Evolutionary conservation across 2,329 filamentous ascomycete genomes (phyloP).

Genomic region (Fusarium liriodendri): DNA sequence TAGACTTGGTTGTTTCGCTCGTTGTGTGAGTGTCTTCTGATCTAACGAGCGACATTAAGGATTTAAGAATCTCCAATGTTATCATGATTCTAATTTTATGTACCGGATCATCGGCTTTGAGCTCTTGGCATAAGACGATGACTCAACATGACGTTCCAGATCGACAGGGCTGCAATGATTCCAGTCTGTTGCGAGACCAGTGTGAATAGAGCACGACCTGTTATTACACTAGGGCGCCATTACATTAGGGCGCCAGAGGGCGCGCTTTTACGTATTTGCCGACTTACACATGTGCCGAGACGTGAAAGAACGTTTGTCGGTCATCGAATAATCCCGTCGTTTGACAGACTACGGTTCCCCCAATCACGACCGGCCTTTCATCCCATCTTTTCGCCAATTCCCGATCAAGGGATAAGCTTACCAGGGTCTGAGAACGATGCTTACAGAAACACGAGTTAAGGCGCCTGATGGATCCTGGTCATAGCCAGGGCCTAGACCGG

Average conservation of each 20-base stretch:
- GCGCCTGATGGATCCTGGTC: background rate
- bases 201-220: background rate
- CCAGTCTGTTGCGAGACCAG: background rate
- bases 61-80: background rate
- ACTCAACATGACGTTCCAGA: background rate
- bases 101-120: background rate
- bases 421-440: background rate
- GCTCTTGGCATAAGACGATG: background rate
- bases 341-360: background rate
- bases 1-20: background rate
- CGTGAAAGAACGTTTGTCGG: background rate
- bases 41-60: no score
- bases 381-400: background rate
- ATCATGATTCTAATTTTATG: background rate
- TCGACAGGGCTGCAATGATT: background rate
- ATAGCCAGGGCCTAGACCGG: background rate
- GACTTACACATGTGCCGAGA: slow-evolving; percentile 10
- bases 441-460: background rate
- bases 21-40: background rate
- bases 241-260: background rate
- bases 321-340: background rate
- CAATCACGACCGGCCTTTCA: background rate
- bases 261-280: slow-evolving; percentile 2
- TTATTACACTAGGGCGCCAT: background rate
- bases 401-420: background rate